phyloP scores from a whole-genome alignment of 768 basidiomycete genomes.

The Macrolepiota dolichaula region DNA sequence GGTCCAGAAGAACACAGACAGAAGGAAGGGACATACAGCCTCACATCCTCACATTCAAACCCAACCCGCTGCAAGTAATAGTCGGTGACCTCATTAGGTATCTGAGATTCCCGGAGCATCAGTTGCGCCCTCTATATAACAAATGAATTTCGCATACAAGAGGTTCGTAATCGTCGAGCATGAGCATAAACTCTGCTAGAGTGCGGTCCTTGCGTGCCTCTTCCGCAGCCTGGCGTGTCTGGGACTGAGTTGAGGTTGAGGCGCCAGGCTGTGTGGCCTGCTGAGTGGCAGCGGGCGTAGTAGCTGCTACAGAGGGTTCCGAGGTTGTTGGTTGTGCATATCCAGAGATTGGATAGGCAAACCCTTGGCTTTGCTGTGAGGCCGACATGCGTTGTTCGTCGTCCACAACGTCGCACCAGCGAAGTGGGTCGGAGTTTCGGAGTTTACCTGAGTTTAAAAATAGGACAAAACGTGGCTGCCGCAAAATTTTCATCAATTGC shows the following conservation, averaged over 20 bases:
- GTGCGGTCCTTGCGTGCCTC: slow-evolving; percentile 87
- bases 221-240: slow-evolving; percentile 69
- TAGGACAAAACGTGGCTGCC: slow-evolving; percentile 14
- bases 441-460: slow-evolving; percentile 21
- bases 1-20: not conserved
- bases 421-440: slow-evolving; percentile 29
- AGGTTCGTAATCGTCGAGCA: slow-evolving; percentile 97
- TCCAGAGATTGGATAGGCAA: slow-evolving; percentile 4
- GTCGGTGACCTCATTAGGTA: slow-evolving; percentile 96
- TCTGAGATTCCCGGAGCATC: slow-evolving; percentile 41
- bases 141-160: slow-evolving; percentile 48
- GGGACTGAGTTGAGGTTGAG: slow-evolving; percentile 32
- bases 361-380: slow-evolving; percentile 22
- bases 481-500: not conserved
- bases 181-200: slow-evolving; percentile 88
- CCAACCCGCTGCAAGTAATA: slow-evolving; percentile 96
- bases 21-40: slow-evolving; percentile 53
- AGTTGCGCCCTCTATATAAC: not conserved
- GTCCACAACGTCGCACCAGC: slow-evolving; percentile 10
- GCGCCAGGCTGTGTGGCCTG: slow-evolving; percentile 28
- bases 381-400: slow-evolving; percentile 26
- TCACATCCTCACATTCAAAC: slow-evolving; percentile 92
- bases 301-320: slow-evolving; percentile 16
- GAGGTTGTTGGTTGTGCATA: not conserved
- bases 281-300: slow-evolving; percentile 14